Conservation (phyloP, 2,329 filamentous ascomycete genomes). For the Venturia nashicola region DNA sequence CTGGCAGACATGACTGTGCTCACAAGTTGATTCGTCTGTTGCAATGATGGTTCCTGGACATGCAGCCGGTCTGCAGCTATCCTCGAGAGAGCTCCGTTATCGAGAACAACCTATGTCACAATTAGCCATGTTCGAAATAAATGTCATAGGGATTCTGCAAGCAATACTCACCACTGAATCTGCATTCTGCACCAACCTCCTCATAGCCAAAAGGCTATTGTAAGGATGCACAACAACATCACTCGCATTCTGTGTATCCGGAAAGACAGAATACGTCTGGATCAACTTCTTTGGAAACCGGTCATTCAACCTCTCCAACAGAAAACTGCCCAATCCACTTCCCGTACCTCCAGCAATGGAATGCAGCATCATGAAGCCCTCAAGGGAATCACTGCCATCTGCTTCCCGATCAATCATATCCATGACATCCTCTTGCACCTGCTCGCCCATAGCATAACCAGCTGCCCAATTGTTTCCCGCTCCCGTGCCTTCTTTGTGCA, state of each 20-base stretch:
- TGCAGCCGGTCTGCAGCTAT: conserved; percentile 93
- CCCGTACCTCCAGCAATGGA: conserved; percentile 96
- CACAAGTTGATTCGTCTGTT: conserved; percentile 94
- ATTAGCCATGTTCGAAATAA: not conserved
- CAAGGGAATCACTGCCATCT: conserved; percentile 91
- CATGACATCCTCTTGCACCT: conserved; percentile 91
- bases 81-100: conserved; percentile 85
- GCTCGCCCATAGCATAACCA: conserved; percentile 85
- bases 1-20: conserved; percentile 98
- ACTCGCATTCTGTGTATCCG: conserved; percentile 73
- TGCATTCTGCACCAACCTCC: conserved; percentile 84
- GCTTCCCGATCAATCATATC: conserved; percentile 99
- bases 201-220: conserved; percentile 88
- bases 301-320: conserved; percentile 92
- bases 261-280: conserved; percentile 97
- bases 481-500: conserved; percentile 84
- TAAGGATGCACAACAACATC: conserved; percentile 98
- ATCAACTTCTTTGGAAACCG: conserved; percentile 98
- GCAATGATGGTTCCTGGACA: conserved; percentile 88
- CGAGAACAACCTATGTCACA: conserved; percentile 56
- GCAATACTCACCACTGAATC: conserved; percentile 63
- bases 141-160: not conserved
- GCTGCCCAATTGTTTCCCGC: conserved; percentile 98
- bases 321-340: conserved; percentile 87
- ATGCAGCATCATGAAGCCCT: conserved; percentile 98